Evolutionary conservation across 2,329 filamentous ascomycete species (phyloP).

Genomic region (Alternaria incomplexa): DNA sequence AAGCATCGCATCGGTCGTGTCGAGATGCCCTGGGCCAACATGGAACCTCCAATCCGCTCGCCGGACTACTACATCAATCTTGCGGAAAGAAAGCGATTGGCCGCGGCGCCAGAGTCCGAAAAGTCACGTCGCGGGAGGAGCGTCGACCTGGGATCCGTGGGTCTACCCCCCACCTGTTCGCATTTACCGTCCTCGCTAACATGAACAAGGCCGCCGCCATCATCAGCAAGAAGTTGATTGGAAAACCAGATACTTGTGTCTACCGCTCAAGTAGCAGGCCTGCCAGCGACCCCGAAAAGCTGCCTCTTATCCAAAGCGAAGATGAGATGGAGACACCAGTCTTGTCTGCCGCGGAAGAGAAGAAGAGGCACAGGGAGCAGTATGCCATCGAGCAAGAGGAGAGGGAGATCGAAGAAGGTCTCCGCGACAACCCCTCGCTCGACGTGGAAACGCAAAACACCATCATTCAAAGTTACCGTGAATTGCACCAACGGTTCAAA

Average conservation of each 20-base stretch:
- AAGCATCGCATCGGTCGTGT: constrained; percentile 66
- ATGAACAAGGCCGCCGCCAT: constrained; percentile 31
- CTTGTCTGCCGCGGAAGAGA: constrained; percentile 15
- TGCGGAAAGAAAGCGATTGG: constrained; percentile 21
- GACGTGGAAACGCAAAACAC: constrained; percentile 61
- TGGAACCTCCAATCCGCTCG: constrained; percentile 64
- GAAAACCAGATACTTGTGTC: constrained; percentile 28
- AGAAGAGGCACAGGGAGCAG: constrained; percentile 31
- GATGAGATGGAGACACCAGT: constrained; percentile 9
- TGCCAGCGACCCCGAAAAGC: constrained; percentile 30
- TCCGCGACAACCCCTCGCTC: constrained; percentile 56
- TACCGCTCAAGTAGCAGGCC: constrained; percentile 21
- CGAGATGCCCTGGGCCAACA: constrained; percentile 62
- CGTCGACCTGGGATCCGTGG: constrained; percentile 38
- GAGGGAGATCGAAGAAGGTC: constrained; percentile 47
- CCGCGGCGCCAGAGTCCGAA: constrained; percentile 1
- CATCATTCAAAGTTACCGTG: constrained; percentile 63
- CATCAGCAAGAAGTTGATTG: constrained; percentile 33
- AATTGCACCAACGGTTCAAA: constrained; percentile 61
- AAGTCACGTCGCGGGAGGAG: constrained; percentile 25
- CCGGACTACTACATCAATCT: constrained; percentile 49
- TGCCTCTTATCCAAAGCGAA: constrained; percentile 17
- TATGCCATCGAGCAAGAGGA: constrained; percentile 45
- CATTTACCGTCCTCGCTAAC: constrained; percentile 23
- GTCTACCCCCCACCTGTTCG: constrained; percentile 18